These are phyloP conservation scores for Trichocladium antarcticum DNA, from an alignment of 495 filamentous ascomycete species.

Conservation along the genomic window DNA sequence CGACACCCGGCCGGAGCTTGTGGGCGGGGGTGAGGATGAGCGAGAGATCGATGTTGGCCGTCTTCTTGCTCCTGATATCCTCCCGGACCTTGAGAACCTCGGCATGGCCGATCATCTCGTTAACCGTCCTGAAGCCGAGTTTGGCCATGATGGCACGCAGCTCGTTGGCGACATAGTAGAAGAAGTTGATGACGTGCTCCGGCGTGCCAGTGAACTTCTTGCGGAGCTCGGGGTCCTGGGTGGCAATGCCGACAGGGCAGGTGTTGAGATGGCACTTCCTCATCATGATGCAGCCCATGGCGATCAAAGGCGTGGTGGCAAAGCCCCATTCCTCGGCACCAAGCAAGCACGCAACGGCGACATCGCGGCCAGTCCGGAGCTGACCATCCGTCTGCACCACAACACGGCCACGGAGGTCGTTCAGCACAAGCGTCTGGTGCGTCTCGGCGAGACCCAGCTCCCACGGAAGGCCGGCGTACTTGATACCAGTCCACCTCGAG, in stretches of 20 bases:
- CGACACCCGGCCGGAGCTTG: slow-evolving; percentile 89
- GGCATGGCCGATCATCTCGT: slow-evolving; percentile 95
- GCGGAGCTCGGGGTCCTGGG: slow-evolving; percentile 87
- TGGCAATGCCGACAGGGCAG: slow-evolving; percentile 94
- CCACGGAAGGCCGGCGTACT: slow-evolving; percentile 97
- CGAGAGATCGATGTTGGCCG: slow-evolving; percentile 85
- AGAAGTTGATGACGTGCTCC: slow-evolving; percentile 99
- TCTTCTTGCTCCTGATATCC: slow-evolving; percentile 80
- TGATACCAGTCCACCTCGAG: slow-evolving; percentile 98
- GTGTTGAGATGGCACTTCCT: slow-evolving; percentile 65
- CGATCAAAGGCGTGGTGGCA: slow-evolving; percentile 92
- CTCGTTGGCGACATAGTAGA: slow-evolving; percentile 98
- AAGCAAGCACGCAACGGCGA: slow-evolving; percentile 91
- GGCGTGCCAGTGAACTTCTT: slow-evolving; percentile 92
- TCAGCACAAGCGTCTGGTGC: slow-evolving; percentile 96
- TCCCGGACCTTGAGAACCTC: slow-evolving; percentile 82
- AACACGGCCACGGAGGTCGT: slow-evolving; percentile 92
- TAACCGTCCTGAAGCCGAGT: slow-evolving; percentile 87
- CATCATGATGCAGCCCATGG: slow-evolving; percentile 98
- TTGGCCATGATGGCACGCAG: slow-evolving; percentile 97
- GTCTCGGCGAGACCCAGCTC: slow-evolving; percentile 97
- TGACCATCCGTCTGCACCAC: slow-evolving; percentile 98
- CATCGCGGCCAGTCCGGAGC: slow-evolving; percentile 84
- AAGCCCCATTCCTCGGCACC: slow-evolving; percentile 98
- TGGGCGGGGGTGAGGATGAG: slow-evolving; percentile 95